Conservation (phyloP, 345 rosid species). For the Lepidium sativum region DNA sequence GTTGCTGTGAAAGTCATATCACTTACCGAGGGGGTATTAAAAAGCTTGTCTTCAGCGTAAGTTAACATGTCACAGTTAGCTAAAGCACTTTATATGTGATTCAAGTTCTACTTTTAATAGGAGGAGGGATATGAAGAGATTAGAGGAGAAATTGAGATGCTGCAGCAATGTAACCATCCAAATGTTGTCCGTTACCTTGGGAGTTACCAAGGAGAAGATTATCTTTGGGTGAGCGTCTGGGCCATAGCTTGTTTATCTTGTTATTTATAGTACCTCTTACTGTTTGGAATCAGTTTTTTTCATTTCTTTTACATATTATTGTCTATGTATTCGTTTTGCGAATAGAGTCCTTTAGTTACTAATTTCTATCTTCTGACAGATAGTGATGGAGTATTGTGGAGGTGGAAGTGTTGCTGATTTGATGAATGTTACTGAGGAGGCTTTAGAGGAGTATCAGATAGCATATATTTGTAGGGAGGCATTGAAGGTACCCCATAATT, state of each 20-base stretch:
- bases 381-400: constrained; percentile 99
- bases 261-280: background rate
- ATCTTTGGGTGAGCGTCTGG: constrained; percentile 69
- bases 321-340: background rate
- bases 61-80: background rate
- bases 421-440: constrained; percentile 82
- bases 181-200: constrained; percentile 95
- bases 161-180: constrained; percentile 96
- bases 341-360: constrained; percentile 9
- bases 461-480: constrained; percentile 95
- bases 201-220: constrained; percentile 98
- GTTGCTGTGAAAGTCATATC: constrained; percentile 97
- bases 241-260: constrained; percentile 4
- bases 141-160: constrained; percentile 98
- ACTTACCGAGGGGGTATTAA: constrained; percentile 75
- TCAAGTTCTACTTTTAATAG: constrained; percentile 32
- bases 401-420: constrained; percentile 98
- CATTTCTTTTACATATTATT: background rate
- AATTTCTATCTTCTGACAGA: constrained; percentile 53
- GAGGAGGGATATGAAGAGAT: constrained; percentile 99
- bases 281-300: background rate
- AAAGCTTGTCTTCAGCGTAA: background rate
- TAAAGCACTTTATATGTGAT: background rate
- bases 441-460: constrained; percentile 93
- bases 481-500: constrained; percentile 52